These are phyloP conservation scores for Fraxinus platypoda DNA, from an alignment of 305 asterid genomes.

Conservation along the genomic window DNA sequence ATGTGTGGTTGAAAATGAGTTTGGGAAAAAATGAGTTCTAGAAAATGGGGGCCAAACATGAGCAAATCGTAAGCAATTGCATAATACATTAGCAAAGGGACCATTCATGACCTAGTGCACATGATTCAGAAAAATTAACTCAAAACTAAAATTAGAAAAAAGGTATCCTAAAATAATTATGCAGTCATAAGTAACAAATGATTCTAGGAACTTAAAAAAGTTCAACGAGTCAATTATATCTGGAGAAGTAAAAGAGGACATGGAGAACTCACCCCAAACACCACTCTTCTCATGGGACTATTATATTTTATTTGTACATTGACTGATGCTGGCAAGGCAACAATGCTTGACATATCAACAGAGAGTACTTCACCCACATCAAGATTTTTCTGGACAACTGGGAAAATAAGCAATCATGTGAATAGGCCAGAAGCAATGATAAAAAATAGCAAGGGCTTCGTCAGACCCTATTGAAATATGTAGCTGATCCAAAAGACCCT, in stretches of 20 bases:
- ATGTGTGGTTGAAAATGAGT: background rate
- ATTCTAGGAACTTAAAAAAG: background rate
- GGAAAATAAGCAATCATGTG: slow-evolving; percentile 15
- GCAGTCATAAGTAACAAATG: background rate
- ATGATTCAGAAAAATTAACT: slow-evolving; percentile 15
- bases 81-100: slow-evolving; percentile 8
- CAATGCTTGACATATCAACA: slow-evolving; percentile 85
- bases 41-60: background rate
- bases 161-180: background rate
- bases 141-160: slow-evolving; percentile 3
- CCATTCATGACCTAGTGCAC: slow-evolving; percentile 9
- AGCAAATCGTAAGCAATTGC: background rate
- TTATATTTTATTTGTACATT: slow-evolving; percentile 86
- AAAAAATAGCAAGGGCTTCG: background rate
- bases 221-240: background rate
- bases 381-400: slow-evolving; percentile 96
- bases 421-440: slow-evolving; percentile 24
- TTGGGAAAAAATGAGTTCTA: background rate
- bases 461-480: background rate
- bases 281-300: slow-evolving; percentile 83
- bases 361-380: slow-evolving; percentile 91
- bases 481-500: slow-evolving; percentile 15
- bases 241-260: slow-evolving; percentile 8
- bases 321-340: slow-evolving; percentile 84
- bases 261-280: slow-evolving; percentile 80